These are phyloP conservation scores for Daldinia grandis DNA, from an alignment of 495 filamentous ascomycete genomes.

Conservation along the genomic window DNA sequence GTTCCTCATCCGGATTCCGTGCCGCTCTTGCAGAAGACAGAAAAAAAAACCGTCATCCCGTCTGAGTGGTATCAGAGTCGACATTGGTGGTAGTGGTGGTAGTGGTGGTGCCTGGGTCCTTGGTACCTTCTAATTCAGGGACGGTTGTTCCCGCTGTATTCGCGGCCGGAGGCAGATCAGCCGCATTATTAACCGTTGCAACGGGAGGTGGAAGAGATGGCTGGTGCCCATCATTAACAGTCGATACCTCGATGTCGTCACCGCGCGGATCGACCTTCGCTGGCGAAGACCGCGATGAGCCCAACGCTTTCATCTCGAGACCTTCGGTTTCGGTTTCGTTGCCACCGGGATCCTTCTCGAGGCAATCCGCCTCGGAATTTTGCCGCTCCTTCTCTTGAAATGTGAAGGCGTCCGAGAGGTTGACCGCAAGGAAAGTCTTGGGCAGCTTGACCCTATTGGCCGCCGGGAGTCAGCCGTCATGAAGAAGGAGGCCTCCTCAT, in stretches of 20 bases:
- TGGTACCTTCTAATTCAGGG: slow-evolving; percentile 31
- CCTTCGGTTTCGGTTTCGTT: slow-evolving; percentile 39
- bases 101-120: slow-evolving; percentile 21
- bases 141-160: slow-evolving; percentile 37
- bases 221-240: slow-evolving; percentile 25
- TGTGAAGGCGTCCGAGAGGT: slow-evolving; percentile 75
- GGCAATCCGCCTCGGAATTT: slow-evolving; percentile 46
- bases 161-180: slow-evolving; percentile 39
- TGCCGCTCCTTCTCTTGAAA: slow-evolving; percentile 62
- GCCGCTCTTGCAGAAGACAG: slow-evolving; percentile 33
- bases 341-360: slow-evolving; percentile 39
- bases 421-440: slow-evolving; percentile 90
- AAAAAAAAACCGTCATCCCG: slow-evolving; percentile 19
- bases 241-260: slow-evolving; percentile 27
- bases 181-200: slow-evolving; percentile 39
- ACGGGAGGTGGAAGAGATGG: slow-evolving; percentile 34
- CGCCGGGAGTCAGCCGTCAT: slow-evolving; percentile 17
- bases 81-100: slow-evolving; percentile 26
- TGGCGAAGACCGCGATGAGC: slow-evolving; percentile 20
- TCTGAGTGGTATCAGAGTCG: background rate
- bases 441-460: slow-evolving; percentile 84
- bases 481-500: background rate
- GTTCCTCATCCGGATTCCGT: slow-evolving; percentile 43
- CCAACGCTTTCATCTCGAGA: slow-evolving; percentile 43
- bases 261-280: slow-evolving; percentile 24